A percentile compares a stretch with the other conserved stretches of the same genome.
Evolutionary conservation across 2,329 filamentous ascomycete genomes (phyloP).

Genomic region (Triangularia setosa): DNA sequence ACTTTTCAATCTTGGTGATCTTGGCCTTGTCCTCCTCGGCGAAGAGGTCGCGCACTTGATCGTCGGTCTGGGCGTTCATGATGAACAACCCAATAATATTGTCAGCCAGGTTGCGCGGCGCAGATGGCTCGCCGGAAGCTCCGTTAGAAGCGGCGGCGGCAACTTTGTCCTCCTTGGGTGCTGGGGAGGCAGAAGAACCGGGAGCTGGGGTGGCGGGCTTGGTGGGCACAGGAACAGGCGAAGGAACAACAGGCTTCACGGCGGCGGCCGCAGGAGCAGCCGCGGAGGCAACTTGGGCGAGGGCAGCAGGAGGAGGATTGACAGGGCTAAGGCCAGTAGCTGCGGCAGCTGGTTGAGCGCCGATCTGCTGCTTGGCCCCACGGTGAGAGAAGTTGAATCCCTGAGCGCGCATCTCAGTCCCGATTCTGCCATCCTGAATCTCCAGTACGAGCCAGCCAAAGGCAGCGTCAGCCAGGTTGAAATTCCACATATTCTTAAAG

Average conservation of each 20-base stretch:
- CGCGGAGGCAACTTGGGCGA: conserved; percentile 30
- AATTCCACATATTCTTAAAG: conserved; percentile 99
- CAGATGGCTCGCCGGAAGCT: conserved; percentile 52
- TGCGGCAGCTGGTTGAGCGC: conserved; percentile 33
- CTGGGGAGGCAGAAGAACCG: conserved; percentile 34
- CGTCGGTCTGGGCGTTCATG: conserved; percentile 77
- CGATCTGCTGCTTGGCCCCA: conserved; percentile 69
- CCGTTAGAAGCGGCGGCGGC: conserved; percentile 48
- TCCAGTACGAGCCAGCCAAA: conserved; percentile 96
- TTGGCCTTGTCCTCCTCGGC: conserved; percentile 77
- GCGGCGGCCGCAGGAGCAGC: conserved; percentile 20
- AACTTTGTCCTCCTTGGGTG: conserved; percentile 58
- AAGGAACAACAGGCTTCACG: conserved; percentile 40
- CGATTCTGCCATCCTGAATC: conserved; percentile 91
- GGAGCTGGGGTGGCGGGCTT: conserved; percentile 50
- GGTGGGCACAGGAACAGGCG: conserved; percentile 35
- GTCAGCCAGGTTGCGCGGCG: conserved; percentile 57
- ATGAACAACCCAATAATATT: conserved; percentile 84
- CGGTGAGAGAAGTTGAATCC: conserved; percentile 99
- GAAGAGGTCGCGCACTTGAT: conserved; percentile 79
- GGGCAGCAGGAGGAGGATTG: conserved; percentile 31
- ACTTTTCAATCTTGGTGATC: conserved; percentile 74
- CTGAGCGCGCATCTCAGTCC: conserved; percentile 97
- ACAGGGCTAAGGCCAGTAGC: conserved; percentile 34
- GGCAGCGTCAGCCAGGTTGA: conserved; percentile 94